Base-by-base conservation (phyloP, 2,329 filamentous ascomycete genomes). In the Calonectria pteridis region DNA sequence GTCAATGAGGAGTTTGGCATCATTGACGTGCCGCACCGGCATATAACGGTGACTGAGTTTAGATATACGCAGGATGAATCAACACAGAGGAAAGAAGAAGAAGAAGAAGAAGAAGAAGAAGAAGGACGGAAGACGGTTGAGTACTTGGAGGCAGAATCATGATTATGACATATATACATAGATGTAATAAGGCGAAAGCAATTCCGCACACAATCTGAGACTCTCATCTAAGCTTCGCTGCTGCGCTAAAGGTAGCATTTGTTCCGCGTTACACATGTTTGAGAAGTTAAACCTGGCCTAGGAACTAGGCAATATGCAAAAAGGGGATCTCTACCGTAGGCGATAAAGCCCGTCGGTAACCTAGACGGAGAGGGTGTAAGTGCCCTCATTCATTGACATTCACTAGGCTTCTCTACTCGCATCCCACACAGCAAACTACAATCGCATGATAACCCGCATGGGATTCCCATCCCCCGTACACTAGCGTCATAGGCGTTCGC, bases 1-100 rank as follows among this genome's bases (percentile, higher is more conserved):
- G 40, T 75, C 28, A 53, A 75, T 18, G 68, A 75, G 10, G 62
- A 73, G 20, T 31, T 23, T 9, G 69, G 63, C n/a, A 31, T n/a
- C 26, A 26, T 75, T 29, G 69, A 35, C 40, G 29, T 73, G 23
- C 40, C 51, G 2, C 49, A 65, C 28, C 29, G 53, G 28, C 67
- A 76, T 40, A 46, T 77, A 0, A 72, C 51, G 49, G 59, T 63
- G 13, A 71, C 53, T 35, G 49, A 75, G 13, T 26, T 74, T 49
- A 33, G 18, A n/a, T 13, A 26, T 28, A 16, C 10, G 3, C 18
- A 33, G 55, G 53, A 23, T 29, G n/a, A n/a, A n/a, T n/a, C n/a
- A n/a, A n/a, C n/a, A n/a, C n/a, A n/a, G n/a, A n/a, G 13, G 14
- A 28, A 26, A 28, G 26, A 20, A 5, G 9, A 18, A 40, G 16